Percentiles rank a stretch among this genome's conserved stretches.
Evolutionary conservation across 441 rosid species (phyloP).

Genomic region (Hypseocharis bilobata): DNA sequence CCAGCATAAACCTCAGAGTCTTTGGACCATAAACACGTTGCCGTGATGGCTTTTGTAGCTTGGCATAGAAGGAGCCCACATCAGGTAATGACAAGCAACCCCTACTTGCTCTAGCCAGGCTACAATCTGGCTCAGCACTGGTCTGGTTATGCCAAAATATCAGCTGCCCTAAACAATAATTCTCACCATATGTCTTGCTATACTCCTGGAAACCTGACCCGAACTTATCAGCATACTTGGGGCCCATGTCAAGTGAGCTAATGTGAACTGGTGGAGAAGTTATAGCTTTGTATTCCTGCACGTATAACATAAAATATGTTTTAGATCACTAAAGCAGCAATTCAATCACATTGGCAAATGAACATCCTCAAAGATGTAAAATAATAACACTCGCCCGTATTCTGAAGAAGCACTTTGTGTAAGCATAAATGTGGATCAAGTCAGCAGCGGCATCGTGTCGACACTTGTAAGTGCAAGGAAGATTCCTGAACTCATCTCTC

Average conservation of each 20-base stretch:
- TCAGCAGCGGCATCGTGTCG: conserved; percentile 99
- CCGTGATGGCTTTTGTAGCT: conserved; percentile 70
- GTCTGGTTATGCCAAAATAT: conserved; percentile 93
- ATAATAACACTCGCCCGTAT: conserved; percentile 47
- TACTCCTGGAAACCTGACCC: conserved; percentile 65
- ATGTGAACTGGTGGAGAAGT: conserved; percentile 82
- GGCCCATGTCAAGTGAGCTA: conserved; percentile 92
- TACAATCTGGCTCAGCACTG: conserved; percentile 64
- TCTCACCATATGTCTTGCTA: conserved; percentile 77
- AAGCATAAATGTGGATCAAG: conserved; percentile 83
- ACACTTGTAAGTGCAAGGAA: conserved; percentile 84
- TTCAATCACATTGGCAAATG: not conserved
- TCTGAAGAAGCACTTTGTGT: conserved; percentile 71
- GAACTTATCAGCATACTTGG: conserved; percentile 66
- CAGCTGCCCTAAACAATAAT: conserved; percentile 91
- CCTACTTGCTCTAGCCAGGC: conserved; percentile 59
- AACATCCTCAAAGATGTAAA: not conserved
- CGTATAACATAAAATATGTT: conserved; percentile 12
- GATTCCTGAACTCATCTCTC: conserved; percentile 83
- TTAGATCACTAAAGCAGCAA: conserved; percentile 19
- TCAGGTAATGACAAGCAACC: conserved; percentile 92
- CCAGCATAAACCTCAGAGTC: conserved; percentile 61
- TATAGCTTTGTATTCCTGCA: conserved; percentile 66
- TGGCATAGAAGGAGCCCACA: conserved; percentile 75
- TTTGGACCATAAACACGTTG: conserved; percentile 79